A percentile compares a stretch with the other conserved stretches of the same genome.
These are phyloP conservation scores for Emmonsiellopsis sp. DNA, from an alignment of 2,329 filamentous ascomycete species.

Conservation along the genomic window DNA sequence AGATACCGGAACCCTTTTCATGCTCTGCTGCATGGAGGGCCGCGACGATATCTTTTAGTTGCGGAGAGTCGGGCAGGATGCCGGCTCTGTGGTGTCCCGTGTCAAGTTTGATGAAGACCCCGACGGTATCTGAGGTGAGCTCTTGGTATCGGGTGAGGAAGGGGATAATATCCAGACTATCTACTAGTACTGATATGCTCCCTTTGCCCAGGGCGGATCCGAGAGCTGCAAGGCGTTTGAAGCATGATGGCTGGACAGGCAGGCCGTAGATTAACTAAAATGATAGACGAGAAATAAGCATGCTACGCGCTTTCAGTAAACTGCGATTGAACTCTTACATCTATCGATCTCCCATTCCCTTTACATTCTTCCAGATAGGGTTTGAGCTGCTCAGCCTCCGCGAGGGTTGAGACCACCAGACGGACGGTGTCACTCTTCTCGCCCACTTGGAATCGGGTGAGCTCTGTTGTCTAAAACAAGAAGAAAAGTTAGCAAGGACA, in stretches of 20 bases:
- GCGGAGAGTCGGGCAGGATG: constrained; percentile 40
- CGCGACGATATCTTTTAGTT: constrained; percentile 17
- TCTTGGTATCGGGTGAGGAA: constrained; percentile 36
- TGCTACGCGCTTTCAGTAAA: too few relatives aligned
- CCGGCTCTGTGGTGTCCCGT: constrained; percentile 62
- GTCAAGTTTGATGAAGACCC: constrained; percentile 64
- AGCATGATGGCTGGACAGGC: constrained; percentile 52
- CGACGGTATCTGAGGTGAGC: constrained; percentile 33
- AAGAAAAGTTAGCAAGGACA: constrained; percentile 2
- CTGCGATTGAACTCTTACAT: constrained; percentile 26
- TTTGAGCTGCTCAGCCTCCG: constrained; percentile 58
- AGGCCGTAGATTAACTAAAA: constrained; percentile 55
- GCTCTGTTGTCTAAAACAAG: constrained; percentile 44
- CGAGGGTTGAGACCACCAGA: constrained; percentile 61
- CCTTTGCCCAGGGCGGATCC: constrained; percentile 45
- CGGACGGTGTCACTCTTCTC: constrained; percentile 41
- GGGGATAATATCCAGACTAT: constrained; percentile 53
- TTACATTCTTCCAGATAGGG: constrained; percentile 53
- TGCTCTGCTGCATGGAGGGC: constrained; percentile 13
- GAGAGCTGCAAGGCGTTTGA: constrained; percentile 52
- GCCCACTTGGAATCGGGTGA: constrained; percentile 60
- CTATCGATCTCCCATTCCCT: constrained; percentile 45
- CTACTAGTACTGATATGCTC: constrained; percentile 55
- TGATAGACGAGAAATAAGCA: background rate
- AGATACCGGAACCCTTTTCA: constrained; percentile 16